These are phyloP conservation scores for Phoma herbarum DNA, from an alignment of 2,329 filamentous ascomycete genomes.

Conservation along the genomic window DNA sequence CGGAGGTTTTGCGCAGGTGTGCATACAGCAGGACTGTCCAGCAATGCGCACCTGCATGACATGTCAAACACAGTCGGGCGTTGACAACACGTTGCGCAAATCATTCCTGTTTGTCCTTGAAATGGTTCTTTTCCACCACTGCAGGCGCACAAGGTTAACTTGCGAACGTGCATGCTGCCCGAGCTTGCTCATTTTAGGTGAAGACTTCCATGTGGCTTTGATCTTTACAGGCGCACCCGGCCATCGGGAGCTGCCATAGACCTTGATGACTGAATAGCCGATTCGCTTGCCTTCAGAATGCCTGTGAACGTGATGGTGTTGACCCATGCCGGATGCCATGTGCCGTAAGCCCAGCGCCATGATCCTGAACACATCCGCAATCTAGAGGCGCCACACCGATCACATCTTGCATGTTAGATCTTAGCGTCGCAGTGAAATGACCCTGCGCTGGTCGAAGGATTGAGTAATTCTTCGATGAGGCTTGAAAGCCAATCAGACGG, in stretches of 20 bases:
- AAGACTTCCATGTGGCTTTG: conserved; percentile 7
- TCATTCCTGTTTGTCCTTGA: background rate
- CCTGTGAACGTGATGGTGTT: background rate
- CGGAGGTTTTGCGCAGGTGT: background rate
- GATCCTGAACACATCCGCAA: conserved; percentile 8
- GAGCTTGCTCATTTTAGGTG: conserved; percentile 1
- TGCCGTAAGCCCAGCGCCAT: conserved; percentile 6
- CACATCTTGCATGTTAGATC: conserved; percentile 21
- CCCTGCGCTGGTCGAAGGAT: background rate
- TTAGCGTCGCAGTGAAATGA: conserved; percentile 8
- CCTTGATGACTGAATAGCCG: conserved; percentile 4
- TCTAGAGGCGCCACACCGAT: conserved; percentile 23
- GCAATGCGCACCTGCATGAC: background rate
- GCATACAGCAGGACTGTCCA: background rate
- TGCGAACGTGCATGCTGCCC: background rate
- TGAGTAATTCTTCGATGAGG: background rate
- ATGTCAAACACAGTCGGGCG: background rate
- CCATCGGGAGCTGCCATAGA: background rate
- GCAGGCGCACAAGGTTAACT: background rate
- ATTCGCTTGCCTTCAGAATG: background rate
- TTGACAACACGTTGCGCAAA: background rate
- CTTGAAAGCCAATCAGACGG: background rate
- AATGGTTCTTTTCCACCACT: background rate
- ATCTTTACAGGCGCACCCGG: background rate
- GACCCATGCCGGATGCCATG: background rate